These are phyloP conservation scores for Penicillium taxi DNA, from an alignment of 495 filamentous ascomycete genomes.

Conservation along the genomic window DNA sequence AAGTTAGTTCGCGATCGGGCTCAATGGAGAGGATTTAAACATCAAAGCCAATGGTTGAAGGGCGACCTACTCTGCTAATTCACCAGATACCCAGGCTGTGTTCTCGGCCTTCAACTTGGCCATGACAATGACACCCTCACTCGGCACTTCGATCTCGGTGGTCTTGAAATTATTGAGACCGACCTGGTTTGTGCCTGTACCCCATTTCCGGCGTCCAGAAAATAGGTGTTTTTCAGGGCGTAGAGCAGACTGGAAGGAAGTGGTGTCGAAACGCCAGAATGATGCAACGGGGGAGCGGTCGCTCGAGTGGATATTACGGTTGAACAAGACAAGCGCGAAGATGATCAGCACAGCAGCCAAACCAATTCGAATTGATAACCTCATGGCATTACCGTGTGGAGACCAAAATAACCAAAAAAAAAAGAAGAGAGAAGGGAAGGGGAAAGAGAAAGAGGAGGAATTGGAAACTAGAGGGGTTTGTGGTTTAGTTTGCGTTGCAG, in stretches of 20 bases:
- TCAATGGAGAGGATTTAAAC: neutral
- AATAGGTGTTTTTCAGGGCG: conserved; percentile 12
- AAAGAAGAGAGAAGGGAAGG: conserved; percentile 2
- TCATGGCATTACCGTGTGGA: conserved; percentile 36
- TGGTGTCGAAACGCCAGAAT: conserved; percentile 27
- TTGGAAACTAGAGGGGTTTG: no score
- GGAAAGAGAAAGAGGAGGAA: conserved; percentile 4
- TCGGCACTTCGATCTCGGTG: conserved; percentile 30
- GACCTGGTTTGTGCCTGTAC: conserved; percentile 10
- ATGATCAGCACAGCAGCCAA: conserved; percentile 27
- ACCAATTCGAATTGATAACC: conserved; percentile 33
- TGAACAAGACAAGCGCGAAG: conserved; percentile 28
- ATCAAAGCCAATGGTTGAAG: neutral
- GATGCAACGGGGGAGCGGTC: conserved; percentile 18
- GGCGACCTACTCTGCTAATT: conserved; percentile 34
- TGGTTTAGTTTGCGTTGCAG: no score
- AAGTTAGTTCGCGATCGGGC: conserved; percentile 3
- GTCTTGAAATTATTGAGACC: conserved; percentile 18
- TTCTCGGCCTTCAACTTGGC: conserved; percentile 31
- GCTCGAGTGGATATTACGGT: conserved; percentile 23
- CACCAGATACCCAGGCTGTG: conserved; percentile 33
- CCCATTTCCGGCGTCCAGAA: conserved; percentile 19
- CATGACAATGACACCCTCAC: conserved; percentile 38
- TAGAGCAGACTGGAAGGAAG: conserved; percentile 13
- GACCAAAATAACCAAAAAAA: neutral